These are phyloP conservation scores for Lyophyllum decastes DNA, from an alignment of 768 basidiomycete species.

Conservation along the genomic window DNA sequence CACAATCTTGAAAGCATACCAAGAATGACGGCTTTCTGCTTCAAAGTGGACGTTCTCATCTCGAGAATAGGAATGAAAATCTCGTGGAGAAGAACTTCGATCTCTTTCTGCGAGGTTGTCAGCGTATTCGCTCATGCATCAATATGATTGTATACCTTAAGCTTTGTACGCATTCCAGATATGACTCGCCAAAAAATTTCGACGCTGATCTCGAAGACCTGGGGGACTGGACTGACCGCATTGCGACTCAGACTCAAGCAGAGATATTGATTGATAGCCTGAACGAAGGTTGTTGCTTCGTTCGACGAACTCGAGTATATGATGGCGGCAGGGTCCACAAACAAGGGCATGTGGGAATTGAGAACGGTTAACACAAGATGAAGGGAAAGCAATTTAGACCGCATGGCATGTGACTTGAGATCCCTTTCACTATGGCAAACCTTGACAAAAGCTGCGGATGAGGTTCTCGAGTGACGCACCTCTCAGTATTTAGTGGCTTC, in stretches of 20 bases:
- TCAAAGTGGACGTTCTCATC: constrained; percentile 94
- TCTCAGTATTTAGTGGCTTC: constrained; percentile 94
- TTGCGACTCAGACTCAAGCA: constrained; percentile 92
- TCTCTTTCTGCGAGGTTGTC: constrained; percentile 79
- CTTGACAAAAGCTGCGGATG: constrained; percentile 13
- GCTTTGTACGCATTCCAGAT: constrained; percentile 90
- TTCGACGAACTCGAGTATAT: constrained; percentile 89
- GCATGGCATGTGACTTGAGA: constrained; percentile 94
- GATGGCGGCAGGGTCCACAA: constrained; percentile 85
- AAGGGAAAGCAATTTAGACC: constrained; percentile 91
- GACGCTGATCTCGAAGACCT: constrained; percentile 97
- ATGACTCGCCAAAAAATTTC: constrained; percentile 98
- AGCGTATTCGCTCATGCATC: constrained; percentile 3
- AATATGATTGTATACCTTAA: constrained; percentile 69
- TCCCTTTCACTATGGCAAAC: constrained; percentile 79
- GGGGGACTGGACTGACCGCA: constrained; percentile 91
- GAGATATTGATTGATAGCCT: constrained; percentile 95
- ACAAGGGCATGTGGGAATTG: constrained; percentile 87
- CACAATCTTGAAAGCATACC: constrained; percentile 86
- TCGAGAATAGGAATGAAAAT: constrained; percentile 98
- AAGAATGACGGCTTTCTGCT: constrained; percentile 92
- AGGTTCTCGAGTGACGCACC: constrained; percentile 43
- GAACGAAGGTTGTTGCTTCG: constrained; percentile 87
- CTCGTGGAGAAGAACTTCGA: constrained; percentile 96
- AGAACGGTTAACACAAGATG: constrained; percentile 92